These are phyloP conservation scores for Dioszegia crocea DNA, from an alignment of 768 basidiomycete genomes.

Conservation along the genomic window DNA sequence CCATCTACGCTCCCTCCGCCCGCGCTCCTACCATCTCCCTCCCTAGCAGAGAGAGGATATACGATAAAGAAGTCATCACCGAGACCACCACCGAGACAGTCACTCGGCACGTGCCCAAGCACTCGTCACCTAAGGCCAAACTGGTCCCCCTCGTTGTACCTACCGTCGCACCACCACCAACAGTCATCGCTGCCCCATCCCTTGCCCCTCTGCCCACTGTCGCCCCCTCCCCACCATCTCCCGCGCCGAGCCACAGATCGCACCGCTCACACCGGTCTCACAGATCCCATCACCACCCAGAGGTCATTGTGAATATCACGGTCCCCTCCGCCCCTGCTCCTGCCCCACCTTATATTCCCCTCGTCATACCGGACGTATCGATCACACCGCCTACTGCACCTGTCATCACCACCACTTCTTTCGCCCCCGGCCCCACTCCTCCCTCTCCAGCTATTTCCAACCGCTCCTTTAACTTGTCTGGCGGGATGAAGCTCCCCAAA, in stretches of 20 bases:
- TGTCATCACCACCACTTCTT: background rate
- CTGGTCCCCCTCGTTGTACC: background rate
- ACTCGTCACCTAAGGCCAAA: background rate
- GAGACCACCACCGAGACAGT: constrained; percentile 3
- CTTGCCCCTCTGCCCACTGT: constrained; percentile 5
- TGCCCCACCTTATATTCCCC: background rate
- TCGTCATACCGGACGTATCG: background rate
- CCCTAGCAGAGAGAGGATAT: background rate
- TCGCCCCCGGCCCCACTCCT: constrained; percentile 1
- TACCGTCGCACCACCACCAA: background rate
- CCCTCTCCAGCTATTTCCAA: constrained; percentile 3
- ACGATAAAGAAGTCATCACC: constrained; percentile 8
- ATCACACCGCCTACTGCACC: background rate
- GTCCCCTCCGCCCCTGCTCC: constrained; percentile 4
- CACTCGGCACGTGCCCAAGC: background rate
- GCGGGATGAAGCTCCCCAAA: constrained; percentile 11
- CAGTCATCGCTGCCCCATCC: background rate
- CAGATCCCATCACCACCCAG: constrained; percentile 5
- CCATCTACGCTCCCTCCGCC: constrained; percentile 1
- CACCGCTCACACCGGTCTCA: constrained; percentile 1
- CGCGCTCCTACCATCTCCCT: background rate
- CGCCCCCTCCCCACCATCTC: constrained; percentile 3
- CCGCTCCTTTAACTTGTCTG: constrained; percentile 6
- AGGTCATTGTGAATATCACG: constrained; percentile 9
- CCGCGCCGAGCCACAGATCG: constrained; percentile 2